phyloP scores from a whole-genome alignment of 139 green algal genomes.

The Asterochloris erici region DNA sequence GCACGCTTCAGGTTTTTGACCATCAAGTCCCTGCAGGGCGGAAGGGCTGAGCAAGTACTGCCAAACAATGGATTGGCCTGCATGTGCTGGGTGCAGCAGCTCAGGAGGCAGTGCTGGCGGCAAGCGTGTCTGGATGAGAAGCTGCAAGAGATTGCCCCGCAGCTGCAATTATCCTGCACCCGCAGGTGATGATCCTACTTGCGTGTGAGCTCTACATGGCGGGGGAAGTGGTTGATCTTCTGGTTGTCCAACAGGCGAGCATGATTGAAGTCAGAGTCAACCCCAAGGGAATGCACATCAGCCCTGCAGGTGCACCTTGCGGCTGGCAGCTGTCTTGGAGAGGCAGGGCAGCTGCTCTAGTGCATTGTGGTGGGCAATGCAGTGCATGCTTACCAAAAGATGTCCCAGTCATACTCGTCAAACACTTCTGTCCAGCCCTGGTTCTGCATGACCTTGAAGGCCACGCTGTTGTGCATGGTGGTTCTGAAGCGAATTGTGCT shows the following conservation, averaged over 20 bases:
- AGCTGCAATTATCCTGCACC: neutral
- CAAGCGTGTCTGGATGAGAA: too few relatives aligned
- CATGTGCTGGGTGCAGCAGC: too few relatives aligned
- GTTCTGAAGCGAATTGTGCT: slow-evolving; percentile 30
- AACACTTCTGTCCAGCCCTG: slow-evolving; percentile 42
- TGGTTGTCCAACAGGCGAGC: slow-evolving; percentile 57
- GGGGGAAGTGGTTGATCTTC: slow-evolving; percentile 81
- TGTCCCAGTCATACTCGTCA: slow-evolving; percentile 53
- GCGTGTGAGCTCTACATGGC: slow-evolving; percentile 80
- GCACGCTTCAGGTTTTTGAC: slow-evolving; percentile 84
- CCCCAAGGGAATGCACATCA: slow-evolving; percentile 15
- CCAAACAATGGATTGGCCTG: too few relatives aligned
- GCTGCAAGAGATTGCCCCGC: neutral
- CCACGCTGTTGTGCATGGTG: slow-evolving; percentile 38
- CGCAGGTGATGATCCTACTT: slow-evolving; percentile 36
- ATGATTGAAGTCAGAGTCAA: slow-evolving; percentile 18
- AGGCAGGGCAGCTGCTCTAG: neutral
- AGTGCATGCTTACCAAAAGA: slow-evolving; percentile 39
- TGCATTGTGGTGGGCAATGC: neutral
- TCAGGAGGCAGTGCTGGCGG: too few relatives aligned
- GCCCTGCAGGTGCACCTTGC: neutral
- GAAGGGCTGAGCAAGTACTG: too few relatives aligned
- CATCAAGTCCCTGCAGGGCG: slow-evolving; percentile 51
- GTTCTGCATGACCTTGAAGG: slow-evolving; percentile 35
- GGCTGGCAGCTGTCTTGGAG: neutral